Base-by-base conservation (phyloP, 2,329 filamentous ascomycete species). In the Botrytis paeoniae region DNA sequence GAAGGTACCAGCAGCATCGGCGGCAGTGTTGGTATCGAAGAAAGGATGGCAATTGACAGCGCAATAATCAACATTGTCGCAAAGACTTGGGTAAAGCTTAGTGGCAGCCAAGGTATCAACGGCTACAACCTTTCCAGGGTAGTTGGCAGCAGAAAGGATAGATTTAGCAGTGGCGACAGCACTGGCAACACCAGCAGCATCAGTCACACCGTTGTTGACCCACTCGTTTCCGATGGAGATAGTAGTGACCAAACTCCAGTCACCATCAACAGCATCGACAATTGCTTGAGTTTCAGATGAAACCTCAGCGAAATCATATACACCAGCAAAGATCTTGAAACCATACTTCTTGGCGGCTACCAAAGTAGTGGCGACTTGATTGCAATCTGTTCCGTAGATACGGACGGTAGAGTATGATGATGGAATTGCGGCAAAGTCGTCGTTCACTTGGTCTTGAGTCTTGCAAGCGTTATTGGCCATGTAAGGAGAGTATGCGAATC, bases 41-140 rank as follows among this genome's bases (percentile, higher is more conserved):
- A 94, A 97, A 20, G 93, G 88, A 82, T 97, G 94, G 76, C 90
- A 89, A 82, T 97, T 97, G 80, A 92, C 88, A 25, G 93, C 92
- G 79, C 91, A 93, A 83, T 92, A 93, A 79, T 97, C 93, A 1
- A 66, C 63, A 63, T 85, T 86, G 39, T 89, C 81, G 83, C 94
- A 97, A 65, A 97, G 86, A 69, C 87, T 83, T 0, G 91, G 91
- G 77, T 95, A 87, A 69, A 84, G 82, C 65, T 90, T 84, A n/a
- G 90, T 86, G 8, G 91, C 89, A 35, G 88, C 86, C 78, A 93
- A 92, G 0, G 93, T 95, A 80, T 97, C 94, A 64, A 95, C 92
- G 0, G 92, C 90, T 54, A 95, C 92, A 43, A 97, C 89, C 2
- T 89, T 89, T 3, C 94, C 94, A 3, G 83, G 81, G 82, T 91